Conservation (phyloP, 176 grass and related monocot genomes). For the Carex cristatella region DNA sequence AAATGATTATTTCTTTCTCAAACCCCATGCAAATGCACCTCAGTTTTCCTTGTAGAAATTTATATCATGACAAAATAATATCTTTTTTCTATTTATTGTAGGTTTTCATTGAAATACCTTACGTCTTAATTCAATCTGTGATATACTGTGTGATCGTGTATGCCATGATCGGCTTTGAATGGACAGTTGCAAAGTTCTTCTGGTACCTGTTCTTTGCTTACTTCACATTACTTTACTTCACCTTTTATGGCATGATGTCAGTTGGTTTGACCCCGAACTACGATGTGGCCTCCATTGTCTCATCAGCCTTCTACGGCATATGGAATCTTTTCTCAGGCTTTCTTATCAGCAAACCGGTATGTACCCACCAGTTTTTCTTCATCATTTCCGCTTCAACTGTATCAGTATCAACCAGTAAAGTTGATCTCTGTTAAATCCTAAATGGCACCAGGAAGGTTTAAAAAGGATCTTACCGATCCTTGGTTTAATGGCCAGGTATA, state of each 20-base stretch:
- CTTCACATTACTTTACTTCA: slow-evolving; percentile 97
- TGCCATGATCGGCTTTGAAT: slow-evolving; percentile 84
- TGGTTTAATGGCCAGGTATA: not conserved
- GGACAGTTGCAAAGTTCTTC: slow-evolving; percentile 67
- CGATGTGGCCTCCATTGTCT: slow-evolving; percentile 56
- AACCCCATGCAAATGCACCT: not conserved
- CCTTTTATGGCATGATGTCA: slow-evolving; percentile 91
- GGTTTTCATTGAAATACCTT: slow-evolving; percentile 81
- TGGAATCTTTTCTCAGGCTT: slow-evolving; percentile 95
- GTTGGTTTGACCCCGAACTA: slow-evolving; percentile 79
- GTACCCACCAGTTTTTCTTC: not conserved
- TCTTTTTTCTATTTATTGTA: slow-evolving; percentile 27
- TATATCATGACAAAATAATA: not conserved
- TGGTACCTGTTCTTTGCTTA: slow-evolving; percentile 93
- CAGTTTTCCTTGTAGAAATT: not conserved
- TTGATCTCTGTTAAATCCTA: not conserved
- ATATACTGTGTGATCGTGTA: slow-evolving; percentile 72
- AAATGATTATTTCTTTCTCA: not conserved
- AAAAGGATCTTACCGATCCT: not conserved
- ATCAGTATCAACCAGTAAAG: not conserved
- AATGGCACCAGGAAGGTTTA: not conserved
- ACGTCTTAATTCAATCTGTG: slow-evolving; percentile 49
- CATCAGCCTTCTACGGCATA: slow-evolving; percentile 55
- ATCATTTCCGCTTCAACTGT: not conserved
- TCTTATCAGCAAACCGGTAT: slow-evolving; percentile 61